These are phyloP conservation scores for Tephrocybe sp. DNA, from an alignment of 768 basidiomycete genomes.

Conservation along the genomic window DNA sequence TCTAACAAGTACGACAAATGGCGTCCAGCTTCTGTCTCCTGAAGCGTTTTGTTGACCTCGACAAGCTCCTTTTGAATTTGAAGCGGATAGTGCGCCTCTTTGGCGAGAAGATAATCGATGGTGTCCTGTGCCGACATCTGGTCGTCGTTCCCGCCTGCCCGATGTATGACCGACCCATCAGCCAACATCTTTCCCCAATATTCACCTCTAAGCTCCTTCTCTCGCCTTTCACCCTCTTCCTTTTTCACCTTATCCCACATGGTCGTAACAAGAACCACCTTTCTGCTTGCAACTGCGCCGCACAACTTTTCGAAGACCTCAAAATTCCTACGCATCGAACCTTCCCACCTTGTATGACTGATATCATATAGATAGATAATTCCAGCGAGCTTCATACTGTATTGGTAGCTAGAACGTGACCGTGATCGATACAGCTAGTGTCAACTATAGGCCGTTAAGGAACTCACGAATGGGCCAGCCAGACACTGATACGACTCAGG, in stretches of 20 bases:
- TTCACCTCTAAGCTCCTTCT: constrained; percentile 7
- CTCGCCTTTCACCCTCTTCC: constrained; percentile 14
- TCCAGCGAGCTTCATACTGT: neutral
- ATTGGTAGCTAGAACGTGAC: neutral
- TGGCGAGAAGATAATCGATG: neutral
- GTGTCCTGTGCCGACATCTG: neutral
- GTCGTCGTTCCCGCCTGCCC: neutral
- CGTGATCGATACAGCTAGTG: neutral
- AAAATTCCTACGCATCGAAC: constrained; percentile 15
- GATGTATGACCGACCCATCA: constrained; percentile 10
- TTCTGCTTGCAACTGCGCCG: constrained; percentile 25
- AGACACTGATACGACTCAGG: neutral
- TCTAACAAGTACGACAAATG: neutral
- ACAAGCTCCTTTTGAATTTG: neutral
- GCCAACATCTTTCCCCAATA: constrained; percentile 20
- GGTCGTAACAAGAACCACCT: constrained; percentile 35
- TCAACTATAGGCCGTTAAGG: neutral
- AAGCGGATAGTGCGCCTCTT: neutral
- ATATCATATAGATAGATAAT: constrained; percentile 5
- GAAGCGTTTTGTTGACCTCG: neutral
- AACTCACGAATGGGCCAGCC: constrained; percentile 5
- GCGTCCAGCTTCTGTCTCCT: neutral
- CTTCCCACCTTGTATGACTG: constrained; percentile 3
- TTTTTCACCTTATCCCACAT: constrained; percentile 31
- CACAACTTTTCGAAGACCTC: constrained; percentile 34